Evolutionary conservation across 2,329 filamentous ascomycete species (phyloP), one percentile per base, ranked within the genome.

Genomic region (Ophiostoma ips): DNA sequence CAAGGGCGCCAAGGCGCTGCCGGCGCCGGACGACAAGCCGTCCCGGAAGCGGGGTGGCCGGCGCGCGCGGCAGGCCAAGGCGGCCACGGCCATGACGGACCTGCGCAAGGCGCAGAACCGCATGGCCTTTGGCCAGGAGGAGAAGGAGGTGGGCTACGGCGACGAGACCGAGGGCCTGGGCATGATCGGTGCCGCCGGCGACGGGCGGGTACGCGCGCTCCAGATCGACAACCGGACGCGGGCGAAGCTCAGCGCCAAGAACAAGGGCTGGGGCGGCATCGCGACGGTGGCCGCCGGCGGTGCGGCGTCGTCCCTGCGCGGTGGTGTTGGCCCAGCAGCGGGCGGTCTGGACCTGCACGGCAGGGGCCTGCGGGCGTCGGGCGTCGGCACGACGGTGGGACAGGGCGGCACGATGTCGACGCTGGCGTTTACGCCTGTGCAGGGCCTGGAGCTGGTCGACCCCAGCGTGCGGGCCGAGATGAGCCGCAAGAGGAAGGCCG

Each of bases 11-110:
- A 81, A 87, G 54, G 92, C 92, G 1, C 76, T 96, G 0, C 90
- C 90, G 1, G 86, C 87, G 0, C 92, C 92, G 0, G 92, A 96
- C 62, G 92, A 98, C 66, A 98, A 96, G 64, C 92, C 88, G 1
- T 81, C 86, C 1, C 76, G 89, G 33, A 98, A 98, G 65, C 84
- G 92, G 56, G 92, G 92, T 64, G 92, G 92, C 48, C 75, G 90
- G 50, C 76, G 88, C 56, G 92, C 89, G 12, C 75, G 92, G 51
- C 95, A 95, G 66, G 90, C 90, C 53, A 98, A 98, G 74, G 92
- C 95, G 66, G 89, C 90, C 4, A 87, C 87, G 7, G 90, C 92
- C 53, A 94, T 95, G 87, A 98, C 92, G 0, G 92, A 98, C 50
- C 71, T 98, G 30, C 82, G 89, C 56, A 95, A 96, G 65, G 88